Evolutionary conservation across 2,329 filamentous ascomycete genomes (phyloP).

Genomic region (Penicillium sp.): DNA sequence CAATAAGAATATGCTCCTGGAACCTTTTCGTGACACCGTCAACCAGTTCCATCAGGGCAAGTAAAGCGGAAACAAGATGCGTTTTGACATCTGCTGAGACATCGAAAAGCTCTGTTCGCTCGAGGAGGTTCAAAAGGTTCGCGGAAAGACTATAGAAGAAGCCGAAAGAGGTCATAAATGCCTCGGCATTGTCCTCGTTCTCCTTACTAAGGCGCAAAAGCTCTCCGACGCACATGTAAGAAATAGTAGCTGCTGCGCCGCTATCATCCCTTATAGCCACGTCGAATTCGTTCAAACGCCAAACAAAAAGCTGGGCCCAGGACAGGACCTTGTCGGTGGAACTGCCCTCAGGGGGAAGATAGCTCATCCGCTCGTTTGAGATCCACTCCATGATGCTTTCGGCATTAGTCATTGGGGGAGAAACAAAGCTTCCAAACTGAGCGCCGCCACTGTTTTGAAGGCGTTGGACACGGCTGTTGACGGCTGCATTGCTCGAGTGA

Average conservation of each 20-base stretch:
- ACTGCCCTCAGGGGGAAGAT: conserved; percentile 45
- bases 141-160: conserved; percentile 56
- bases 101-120: conserved; percentile 53
- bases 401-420: conserved; percentile 30
- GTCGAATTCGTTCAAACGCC: conserved; percentile 43
- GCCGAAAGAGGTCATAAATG: conserved; percentile 56
- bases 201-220: conserved; percentile 18
- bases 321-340: conserved; percentile 46
- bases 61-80: conserved; percentile 46
- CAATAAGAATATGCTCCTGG: conserved; percentile 33
- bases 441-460: conserved; percentile 34
- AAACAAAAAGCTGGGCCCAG: conserved; percentile 47
- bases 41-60: conserved; percentile 39
- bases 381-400: conserved; percentile 43
- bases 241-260: conserved; percentile 21
- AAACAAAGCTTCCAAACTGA: conserved; percentile 33
- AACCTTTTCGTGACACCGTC: conserved; percentile 41
- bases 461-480: conserved; percentile 34
- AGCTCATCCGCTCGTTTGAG: conserved; percentile 41
- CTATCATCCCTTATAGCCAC: conserved; percentile 40
- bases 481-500: conserved; percentile 28
- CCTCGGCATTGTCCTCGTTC: conserved; percentile 23
- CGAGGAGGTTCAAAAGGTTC: conserved; percentile 47
- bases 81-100: conserved; percentile 54
- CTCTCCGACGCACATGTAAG: conserved; percentile 5